phyloP scores from a whole-genome alignment of 2,329 filamentous ascomycete genomes.

The Diaporthe nobilis region DNA sequence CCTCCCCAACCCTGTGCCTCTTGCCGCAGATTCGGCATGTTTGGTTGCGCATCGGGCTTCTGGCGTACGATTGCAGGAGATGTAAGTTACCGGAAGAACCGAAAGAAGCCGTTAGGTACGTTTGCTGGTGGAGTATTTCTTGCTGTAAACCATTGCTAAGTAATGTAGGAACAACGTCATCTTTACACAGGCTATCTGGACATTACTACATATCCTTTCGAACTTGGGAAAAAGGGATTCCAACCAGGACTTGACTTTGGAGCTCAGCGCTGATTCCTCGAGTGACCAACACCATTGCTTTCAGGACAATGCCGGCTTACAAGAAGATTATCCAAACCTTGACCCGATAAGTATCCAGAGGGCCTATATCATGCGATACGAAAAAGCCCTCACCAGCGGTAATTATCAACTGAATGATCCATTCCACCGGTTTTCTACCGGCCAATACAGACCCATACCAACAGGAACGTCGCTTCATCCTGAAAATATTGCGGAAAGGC shows the following conservation, averaged over 20 bases:
- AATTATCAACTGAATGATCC: neutral
- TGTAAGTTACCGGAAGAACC: neutral
- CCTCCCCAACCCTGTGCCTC: neutral
- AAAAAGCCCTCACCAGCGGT: neutral
- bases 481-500: neutral
- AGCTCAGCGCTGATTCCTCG: slow-evolving; percentile 25
- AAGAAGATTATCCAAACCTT: slow-evolving; percentile 5
- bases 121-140: neutral
- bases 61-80: neutral
- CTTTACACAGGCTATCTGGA: slow-evolving; percentile 24
- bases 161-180: slow-evolving; percentile 4
- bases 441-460: neutral
- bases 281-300: slow-evolving; percentile 26
- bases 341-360: neutral
- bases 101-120: neutral
- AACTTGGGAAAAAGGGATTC: neutral
- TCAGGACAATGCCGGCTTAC: neutral
- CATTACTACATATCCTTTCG: slow-evolving; percentile 17
- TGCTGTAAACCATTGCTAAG: neutral
- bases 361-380: neutral
- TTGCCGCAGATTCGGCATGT: slow-evolving; percentile 23
- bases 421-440: neutral
- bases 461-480: neutral
- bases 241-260: slow-evolving; percentile 9
- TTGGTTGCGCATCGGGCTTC: slow-evolving; percentile 25